phyloP scores from a whole-genome alignment of 805 yeast species.

The Lipomyces yamadae region DNA sequence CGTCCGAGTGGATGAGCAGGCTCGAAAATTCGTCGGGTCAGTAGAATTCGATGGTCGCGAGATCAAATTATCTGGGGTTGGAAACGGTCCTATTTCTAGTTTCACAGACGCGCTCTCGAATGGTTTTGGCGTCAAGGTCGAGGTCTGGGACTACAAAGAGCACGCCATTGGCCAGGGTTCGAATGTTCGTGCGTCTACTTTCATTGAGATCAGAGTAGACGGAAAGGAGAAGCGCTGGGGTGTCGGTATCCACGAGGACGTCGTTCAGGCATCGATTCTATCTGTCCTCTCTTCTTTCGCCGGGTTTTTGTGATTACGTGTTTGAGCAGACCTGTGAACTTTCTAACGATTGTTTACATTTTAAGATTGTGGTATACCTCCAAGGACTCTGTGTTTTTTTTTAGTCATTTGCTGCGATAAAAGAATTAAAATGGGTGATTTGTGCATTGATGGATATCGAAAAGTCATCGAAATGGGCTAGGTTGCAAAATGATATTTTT shows the following conservation, averaged over 20 bases:
- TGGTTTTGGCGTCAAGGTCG: constrained; percentile 55
- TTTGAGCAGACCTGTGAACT: neutral
- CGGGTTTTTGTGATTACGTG: constrained; percentile 23
- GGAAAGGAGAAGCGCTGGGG: constrained; percentile 69
- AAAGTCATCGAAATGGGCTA: neutral
- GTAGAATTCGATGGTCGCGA: constrained; percentile 54
- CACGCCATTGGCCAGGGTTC: constrained; percentile 80
- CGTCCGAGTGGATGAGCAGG: constrained; percentile 50
- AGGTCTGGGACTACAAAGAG: constrained; percentile 74
- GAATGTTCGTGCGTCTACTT: constrained; percentile 75
- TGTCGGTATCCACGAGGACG: constrained; percentile 89
- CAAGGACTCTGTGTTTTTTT: neutral
- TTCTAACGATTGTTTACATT: neutral
- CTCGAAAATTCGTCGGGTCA: constrained; percentile 55
- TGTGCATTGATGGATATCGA: neutral
- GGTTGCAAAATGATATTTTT: neutral
- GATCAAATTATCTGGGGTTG: constrained; percentile 58
- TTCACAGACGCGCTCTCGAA: constrained; percentile 64
- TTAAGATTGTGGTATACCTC: neutral
- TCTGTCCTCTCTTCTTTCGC: constrained; percentile 49
- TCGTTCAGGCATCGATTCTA: constrained; percentile 77
- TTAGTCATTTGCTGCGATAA: too few species aligned
- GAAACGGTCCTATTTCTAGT: constrained; percentile 85
- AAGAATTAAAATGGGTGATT: neutral
- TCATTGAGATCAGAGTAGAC: constrained; percentile 59